A percentile compares a stretch with the other conserved stretches of the same genome.
These are phyloP conservation scores for Eimeria necatrix DNA, from an alignment of 169 alveolate genomes.

Conservation along the genomic window DNA sequence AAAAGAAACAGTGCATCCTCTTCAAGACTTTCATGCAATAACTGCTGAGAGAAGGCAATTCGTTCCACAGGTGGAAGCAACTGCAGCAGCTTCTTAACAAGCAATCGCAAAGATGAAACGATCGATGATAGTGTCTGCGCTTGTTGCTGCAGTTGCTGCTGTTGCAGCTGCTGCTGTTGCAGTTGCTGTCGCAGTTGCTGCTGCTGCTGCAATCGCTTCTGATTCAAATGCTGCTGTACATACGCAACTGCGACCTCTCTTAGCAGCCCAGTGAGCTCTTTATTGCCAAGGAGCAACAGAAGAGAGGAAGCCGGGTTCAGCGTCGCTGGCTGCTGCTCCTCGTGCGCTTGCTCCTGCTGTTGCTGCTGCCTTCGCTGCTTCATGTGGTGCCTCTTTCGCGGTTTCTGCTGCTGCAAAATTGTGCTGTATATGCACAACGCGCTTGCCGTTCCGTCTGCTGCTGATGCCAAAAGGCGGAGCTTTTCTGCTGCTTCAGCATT, in stretches of 20 bases:
- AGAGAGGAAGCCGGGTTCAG: background rate
- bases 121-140: background rate
- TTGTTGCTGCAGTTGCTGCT: conserved; percentile 13
- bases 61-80: background rate
- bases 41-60: background rate
- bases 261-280: background rate
- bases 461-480: background rate
- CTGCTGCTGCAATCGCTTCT: conserved; percentile 17
- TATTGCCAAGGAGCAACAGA: conserved; percentile 17
- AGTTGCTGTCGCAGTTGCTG: background rate
- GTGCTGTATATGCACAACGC: conserved; percentile 36
- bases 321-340: conserved; percentile 2
- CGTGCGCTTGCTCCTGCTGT: conserved; percentile 21
- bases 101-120: background rate
- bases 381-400: conserved; percentile 6
- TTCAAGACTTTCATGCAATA: background rate
- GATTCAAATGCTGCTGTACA: background rate
- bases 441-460: conserved; percentile 13
- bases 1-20: background rate
- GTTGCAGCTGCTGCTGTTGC: conserved; percentile 35
- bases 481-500: background rate
- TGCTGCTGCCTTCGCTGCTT: conserved; percentile 41
- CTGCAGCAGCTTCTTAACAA: background rate
- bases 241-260: background rate
- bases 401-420: conserved; percentile 46